Conservation (phyloP, 345 rosid species). For the Heritiera fomes region DNA sequence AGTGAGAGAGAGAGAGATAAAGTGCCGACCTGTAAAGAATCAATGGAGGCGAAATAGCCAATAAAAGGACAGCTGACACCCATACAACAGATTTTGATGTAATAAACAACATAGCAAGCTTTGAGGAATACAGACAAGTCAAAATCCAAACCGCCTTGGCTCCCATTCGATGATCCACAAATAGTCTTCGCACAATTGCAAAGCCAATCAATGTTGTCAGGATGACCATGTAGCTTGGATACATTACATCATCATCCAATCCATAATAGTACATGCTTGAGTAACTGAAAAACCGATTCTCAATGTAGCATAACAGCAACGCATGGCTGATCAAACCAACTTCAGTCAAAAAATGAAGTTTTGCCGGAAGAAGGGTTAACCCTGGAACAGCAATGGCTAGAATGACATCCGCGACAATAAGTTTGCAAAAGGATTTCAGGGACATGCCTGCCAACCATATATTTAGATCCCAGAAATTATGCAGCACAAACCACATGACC, state of each 20-base stretch:
- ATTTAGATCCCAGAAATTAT: conserved; percentile 96
- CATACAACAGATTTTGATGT: conserved; percentile 84
- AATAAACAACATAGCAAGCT: conserved; percentile 85
- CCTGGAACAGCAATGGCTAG: conserved; percentile 92
- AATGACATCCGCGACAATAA: conserved; percentile 74
- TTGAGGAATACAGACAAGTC: conserved; percentile 89
- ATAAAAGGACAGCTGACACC: conserved; percentile 78
- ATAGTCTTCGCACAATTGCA: conserved; percentile 81
- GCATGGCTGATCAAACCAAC: conserved; percentile 79
- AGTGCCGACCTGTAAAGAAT: conserved; percentile 83
- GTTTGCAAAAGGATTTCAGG: conserved; percentile 85
- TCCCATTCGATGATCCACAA: conserved; percentile 73
- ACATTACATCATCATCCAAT: conserved; percentile 95
- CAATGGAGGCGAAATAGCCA: conserved; percentile 88
- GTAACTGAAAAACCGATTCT: conserved; percentile 87
- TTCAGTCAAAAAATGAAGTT: conserved; percentile 75
- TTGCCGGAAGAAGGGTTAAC: conserved; percentile 84
- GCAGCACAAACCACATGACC: conserved; percentile 89
- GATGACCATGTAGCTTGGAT: conserved; percentile 97
- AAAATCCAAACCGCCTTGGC: conserved; percentile 86
- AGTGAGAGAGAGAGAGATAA: background rate
- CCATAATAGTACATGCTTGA: conserved; percentile 86
- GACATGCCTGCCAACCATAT: conserved; percentile 99
- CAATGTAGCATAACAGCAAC: conserved; percentile 75
- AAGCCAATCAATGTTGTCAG: conserved; percentile 78